These are phyloP conservation scores for Davidsoniella virescens DNA, from an alignment of 2,329 filamentous ascomycete species.

Conservation along the genomic window DNA sequence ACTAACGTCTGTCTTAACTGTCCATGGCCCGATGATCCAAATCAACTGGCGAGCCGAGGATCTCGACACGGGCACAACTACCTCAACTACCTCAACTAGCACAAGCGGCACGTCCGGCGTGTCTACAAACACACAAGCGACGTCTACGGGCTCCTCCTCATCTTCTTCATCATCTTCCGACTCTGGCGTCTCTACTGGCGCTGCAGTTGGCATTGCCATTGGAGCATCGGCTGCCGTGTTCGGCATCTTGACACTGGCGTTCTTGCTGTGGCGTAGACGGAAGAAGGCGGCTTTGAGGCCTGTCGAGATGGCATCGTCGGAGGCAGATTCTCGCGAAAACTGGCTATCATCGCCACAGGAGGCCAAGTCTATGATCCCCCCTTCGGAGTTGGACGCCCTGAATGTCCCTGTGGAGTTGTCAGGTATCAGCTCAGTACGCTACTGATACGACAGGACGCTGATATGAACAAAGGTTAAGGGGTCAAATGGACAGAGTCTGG, in stretches of 20 bases:
- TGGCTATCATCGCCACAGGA: too few relatives aligned
- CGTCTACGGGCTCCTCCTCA: not conserved
- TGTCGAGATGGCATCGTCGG: slow-evolving; percentile 17
- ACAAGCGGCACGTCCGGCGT: not conserved
- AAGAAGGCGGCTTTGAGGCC: not conserved
- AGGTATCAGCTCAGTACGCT: too few relatives aligned
- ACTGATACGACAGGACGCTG: too few relatives aligned
- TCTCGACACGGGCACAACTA: slow-evolving; percentile 10
- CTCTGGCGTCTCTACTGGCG: not conserved
- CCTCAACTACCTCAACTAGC: not conserved
- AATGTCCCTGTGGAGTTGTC: not conserved
- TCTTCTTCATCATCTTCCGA: not conserved
- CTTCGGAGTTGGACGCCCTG: not conserved
- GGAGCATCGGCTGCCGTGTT: slow-evolving; percentile 11
- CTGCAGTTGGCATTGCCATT: slow-evolving; percentile 14
- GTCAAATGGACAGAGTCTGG: too few relatives aligned
- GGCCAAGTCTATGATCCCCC: not conserved
- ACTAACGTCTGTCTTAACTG: not conserved
- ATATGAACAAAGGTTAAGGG: too few relatives aligned
- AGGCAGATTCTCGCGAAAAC: not conserved
- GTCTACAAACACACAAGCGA: not conserved
- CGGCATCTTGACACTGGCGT: not conserved
- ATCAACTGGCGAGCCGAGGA: slow-evolving; percentile 17
- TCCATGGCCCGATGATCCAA: slow-evolving; percentile 19
- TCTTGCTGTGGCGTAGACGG: slow-evolving; percentile 2